Evolutionary conservation across 306 rosid genomes (phyloP).

Genomic region (Lablab purpureus): DNA sequence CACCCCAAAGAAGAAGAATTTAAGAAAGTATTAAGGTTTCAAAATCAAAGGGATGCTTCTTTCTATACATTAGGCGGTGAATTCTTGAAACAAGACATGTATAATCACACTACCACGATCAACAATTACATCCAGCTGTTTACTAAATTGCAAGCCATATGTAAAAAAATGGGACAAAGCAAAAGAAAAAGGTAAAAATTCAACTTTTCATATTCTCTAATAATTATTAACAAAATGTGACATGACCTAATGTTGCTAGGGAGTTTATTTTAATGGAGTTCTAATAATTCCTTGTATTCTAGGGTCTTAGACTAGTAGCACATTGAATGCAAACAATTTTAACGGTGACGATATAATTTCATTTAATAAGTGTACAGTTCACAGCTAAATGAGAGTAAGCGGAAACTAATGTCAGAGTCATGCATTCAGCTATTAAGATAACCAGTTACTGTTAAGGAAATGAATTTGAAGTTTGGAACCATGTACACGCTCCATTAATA

Average conservation of each 20-base stretch:
- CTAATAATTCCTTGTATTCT: constrained; percentile 29
- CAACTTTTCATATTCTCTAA: constrained; percentile 17
- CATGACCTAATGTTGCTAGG: background rate
- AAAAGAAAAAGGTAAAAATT: background rate
- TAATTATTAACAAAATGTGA: background rate
- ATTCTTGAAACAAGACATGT: constrained; percentile 20
- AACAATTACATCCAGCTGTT: constrained; percentile 17
- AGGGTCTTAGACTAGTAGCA: constrained; percentile 15
- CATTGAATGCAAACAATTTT: background rate
- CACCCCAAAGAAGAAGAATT: constrained; percentile 19
- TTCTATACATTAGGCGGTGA: background rate
- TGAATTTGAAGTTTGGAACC: constrained; percentile 13
- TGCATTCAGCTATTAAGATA: constrained; percentile 10
- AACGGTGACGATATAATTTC: constrained; percentile 17
- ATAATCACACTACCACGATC: background rate
- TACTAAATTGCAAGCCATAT: constrained; percentile 16
- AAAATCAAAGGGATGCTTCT: constrained; percentile 18
- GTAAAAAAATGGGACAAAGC: constrained; percentile 12
- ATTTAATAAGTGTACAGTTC: constrained; percentile 22
- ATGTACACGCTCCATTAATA: constrained; percentile 17
- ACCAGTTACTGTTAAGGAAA: constrained; percentile 28
- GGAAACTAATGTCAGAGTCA: constrained; percentile 30
- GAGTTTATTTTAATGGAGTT: constrained; percentile 19
- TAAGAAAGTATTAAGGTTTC: constrained; percentile 13
- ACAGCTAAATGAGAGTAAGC: constrained; percentile 29